Evolutionary conservation across 2,329 filamentous ascomycete genomes (phyloP).

Genomic region (Calonectria hawksworthii): DNA sequence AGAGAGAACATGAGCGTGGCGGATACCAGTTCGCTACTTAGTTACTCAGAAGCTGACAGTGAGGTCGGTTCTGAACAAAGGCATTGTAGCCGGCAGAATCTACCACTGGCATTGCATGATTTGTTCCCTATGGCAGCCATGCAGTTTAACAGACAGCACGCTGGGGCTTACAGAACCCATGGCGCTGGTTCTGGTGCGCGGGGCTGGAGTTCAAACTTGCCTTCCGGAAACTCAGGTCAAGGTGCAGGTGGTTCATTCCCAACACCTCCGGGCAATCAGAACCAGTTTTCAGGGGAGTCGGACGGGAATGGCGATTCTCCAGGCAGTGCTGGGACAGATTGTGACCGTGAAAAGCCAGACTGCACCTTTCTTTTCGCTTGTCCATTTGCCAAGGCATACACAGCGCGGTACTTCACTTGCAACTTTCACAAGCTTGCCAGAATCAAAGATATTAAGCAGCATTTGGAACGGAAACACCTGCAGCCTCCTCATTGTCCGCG

Average conservation of each 20-base stretch:
- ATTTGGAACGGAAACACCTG: neutral
- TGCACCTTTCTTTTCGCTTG: neutral
- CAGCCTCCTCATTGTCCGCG: neutral
- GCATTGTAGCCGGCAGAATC: neutral
- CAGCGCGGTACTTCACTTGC: constrained; percentile 4
- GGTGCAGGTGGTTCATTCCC: neutral
- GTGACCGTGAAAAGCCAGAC: neutral
- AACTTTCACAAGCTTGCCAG: neutral
- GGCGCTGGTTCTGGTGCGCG: neutral
- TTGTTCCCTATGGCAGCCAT: neutral
- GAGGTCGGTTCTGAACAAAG: neutral
- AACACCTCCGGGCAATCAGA: neutral
- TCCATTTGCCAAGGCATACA: constrained; percentile 7
- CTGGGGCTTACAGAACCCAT: neutral
- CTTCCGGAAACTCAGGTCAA: neutral
- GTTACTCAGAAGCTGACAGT: neutral
- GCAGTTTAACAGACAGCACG: neutral
- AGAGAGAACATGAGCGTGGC: neutral
- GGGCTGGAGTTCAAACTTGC: neutral
- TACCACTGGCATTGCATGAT: neutral
- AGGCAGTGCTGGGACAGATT: neutral
- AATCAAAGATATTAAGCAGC: constrained; percentile 12
- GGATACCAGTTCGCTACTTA: neutral
- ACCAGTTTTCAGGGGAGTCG: neutral
- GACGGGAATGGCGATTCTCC: neutral